A percentile compares a stretch with the other conserved stretches of the same genome.
These are phyloP conservation scores for Coprinellus micaceus DNA, from an alignment of 768 basidiomycete species.

Conservation along the genomic window DNA sequence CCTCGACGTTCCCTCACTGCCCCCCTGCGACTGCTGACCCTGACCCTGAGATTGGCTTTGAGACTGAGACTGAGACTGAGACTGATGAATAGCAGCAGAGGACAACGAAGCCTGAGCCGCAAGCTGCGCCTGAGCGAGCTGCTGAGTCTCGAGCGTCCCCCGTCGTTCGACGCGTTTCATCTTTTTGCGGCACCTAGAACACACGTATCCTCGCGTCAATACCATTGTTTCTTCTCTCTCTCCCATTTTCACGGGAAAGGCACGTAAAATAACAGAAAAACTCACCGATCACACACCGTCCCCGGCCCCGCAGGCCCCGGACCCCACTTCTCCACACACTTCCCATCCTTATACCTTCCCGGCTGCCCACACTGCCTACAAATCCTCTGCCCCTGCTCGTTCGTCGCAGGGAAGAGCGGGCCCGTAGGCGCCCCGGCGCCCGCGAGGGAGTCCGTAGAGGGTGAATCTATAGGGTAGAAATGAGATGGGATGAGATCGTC, in stretches of 20 bases:
- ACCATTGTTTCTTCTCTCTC: too few species aligned
- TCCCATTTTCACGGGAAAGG: background rate
- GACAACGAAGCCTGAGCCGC: slow-evolving; percentile 1
- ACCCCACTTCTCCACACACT: slow-evolving; percentile 87
- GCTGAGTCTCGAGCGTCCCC: slow-evolving; percentile 54
- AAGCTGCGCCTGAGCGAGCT: slow-evolving; percentile 17
- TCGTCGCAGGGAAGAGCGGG: slow-evolving; percentile 42
- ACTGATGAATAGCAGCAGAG: slow-evolving; percentile 18
- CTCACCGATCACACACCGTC: slow-evolving; percentile 76
- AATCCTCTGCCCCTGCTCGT: slow-evolving; percentile 66
- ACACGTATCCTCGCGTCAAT: background rate
- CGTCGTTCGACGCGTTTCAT: slow-evolving; percentile 81
- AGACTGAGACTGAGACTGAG: slow-evolving; percentile 14
- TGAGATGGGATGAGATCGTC: too few species aligned
- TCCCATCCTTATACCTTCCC: slow-evolving; percentile 79
- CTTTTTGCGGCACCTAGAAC: slow-evolving; percentile 69
- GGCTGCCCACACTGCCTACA: slow-evolving; percentile 72
- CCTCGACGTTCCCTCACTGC: background rate
- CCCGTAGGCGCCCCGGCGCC: too few species aligned
- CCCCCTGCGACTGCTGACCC: background rate
- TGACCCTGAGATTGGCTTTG: too few species aligned
- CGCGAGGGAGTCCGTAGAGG: too few species aligned
- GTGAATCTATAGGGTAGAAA: too few species aligned
- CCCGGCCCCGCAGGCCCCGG: slow-evolving; percentile 81
- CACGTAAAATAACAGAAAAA: slow-evolving; percentile 6